Evolutionary conservation across 2,329 filamentous ascomycete species (phyloP).

Genomic region (Apiospora phragmitis): DNA sequence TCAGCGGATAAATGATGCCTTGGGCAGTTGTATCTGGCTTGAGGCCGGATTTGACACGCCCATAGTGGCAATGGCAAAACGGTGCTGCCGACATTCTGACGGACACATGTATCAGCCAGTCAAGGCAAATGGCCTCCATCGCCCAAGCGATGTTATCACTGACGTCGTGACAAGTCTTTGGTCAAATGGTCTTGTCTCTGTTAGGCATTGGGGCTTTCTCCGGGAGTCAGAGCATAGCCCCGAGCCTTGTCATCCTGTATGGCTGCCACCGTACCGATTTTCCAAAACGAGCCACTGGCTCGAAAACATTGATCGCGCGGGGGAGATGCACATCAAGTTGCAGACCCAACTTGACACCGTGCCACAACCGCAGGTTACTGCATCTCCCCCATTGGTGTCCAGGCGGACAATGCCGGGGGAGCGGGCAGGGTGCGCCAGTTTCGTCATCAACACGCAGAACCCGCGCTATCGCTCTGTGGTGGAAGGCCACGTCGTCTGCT

Average conservation of each 20-base stretch:
- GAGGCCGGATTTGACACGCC: conserved; percentile 16
- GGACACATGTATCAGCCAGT: too few relatives aligned
- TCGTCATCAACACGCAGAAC: not conserved
- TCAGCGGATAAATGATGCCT: conserved; percentile 21
- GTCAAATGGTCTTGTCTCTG: too few relatives aligned
- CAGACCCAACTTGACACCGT: not conserved
- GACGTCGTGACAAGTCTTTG: too few relatives aligned
- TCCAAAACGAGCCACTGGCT: not conserved
- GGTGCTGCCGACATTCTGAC: too few relatives aligned
- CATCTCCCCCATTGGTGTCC: not conserved
- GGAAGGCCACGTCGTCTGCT: conserved; percentile 20
- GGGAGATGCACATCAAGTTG: not conserved
- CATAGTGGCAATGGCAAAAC: too few relatives aligned
- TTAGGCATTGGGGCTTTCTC: too few relatives aligned
- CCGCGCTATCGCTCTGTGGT: not conserved
- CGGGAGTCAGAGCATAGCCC: too few relatives aligned
- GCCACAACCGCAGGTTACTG: too few relatives aligned
- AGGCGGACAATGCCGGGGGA: not conserved
- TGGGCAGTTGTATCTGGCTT: conserved; percentile 18
- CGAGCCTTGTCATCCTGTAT: conserved; percentile 16
- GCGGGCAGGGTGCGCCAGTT: not conserved
- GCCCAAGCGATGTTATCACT: too few relatives aligned
- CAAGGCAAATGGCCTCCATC: too few relatives aligned
- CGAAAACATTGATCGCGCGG: not conserved
- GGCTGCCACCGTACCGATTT: not conserved